Evolutionary conservation across 148 eudicot genomes (phyloP).

Genomic region (Diospyros kaki): DNA sequence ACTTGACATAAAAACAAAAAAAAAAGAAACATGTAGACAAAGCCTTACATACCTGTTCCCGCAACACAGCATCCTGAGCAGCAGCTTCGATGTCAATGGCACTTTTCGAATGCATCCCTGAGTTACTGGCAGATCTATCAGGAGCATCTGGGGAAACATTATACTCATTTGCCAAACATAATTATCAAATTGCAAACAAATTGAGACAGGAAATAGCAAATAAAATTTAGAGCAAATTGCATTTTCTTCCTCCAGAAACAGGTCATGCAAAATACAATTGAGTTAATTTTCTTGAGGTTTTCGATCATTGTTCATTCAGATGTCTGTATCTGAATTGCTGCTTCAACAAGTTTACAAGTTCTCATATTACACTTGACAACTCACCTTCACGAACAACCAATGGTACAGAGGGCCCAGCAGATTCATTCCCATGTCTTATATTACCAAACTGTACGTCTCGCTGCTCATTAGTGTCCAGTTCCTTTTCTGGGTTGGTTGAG

Average conservation of each 20-base stretch:
- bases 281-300: conserved; percentile 4
- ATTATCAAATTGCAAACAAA: not conserved
- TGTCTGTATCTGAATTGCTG: conserved; percentile 7
- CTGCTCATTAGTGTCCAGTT: conserved; percentile 6
- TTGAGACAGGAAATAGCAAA: conserved; percentile 6
- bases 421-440: conserved; percentile 8
- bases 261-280: not conserved
- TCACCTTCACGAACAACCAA: conserved; percentile 24
- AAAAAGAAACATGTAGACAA: conserved; percentile 5
- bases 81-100: conserved; percentile 59
- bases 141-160: conserved; percentile 16
- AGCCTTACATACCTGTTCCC: conserved; percentile 66
- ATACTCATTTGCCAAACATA: not conserved
- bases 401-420: conserved; percentile 21
- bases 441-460: conserved; percentile 9
- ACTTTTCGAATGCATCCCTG: conserved; percentile 23
- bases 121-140: conserved; percentile 20
- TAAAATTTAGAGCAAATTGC: conserved; percentile 6
- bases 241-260: conserved; percentile 13
- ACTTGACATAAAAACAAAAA: not conserved
- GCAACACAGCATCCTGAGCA: conserved; percentile 81
- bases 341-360: conserved; percentile 16
- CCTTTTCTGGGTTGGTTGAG: conserved; percentile 15
- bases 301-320: conserved; percentile 13
- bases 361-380: conserved; percentile 12